Conservation (phyloP, 371 early-diverging fungal species). For the Cladochytrium tenue region DNA sequence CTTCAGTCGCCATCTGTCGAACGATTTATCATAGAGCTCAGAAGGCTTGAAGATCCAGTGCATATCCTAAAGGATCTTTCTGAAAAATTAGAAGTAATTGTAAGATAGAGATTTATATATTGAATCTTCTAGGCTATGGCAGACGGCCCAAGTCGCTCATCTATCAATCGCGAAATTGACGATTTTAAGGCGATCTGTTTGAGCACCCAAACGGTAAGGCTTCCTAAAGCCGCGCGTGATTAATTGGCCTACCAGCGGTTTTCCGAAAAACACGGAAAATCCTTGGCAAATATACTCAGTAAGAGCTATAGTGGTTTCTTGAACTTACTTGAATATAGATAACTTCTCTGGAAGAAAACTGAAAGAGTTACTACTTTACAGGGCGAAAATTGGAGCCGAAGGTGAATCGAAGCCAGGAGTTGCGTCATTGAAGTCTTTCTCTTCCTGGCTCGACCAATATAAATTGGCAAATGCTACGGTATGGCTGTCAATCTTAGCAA, state of each 20-base stretch:
- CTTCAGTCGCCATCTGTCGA: conserved; percentile 56
- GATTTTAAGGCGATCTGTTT: conserved; percentile 45
- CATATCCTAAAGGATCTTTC: conserved; percentile 66
- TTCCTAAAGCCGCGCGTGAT: too few relatives aligned
- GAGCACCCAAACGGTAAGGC: too few relatives aligned
- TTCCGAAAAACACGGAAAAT: conserved; percentile 49
- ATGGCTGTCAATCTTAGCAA: background rate
- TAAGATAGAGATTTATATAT: conserved; percentile 2
- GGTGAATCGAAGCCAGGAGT: conserved; percentile 23
- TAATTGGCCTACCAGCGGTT: conserved; percentile 33
- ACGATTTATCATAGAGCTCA: conserved; percentile 63
- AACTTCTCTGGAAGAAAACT: conserved; percentile 10
- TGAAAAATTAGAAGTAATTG: conserved; percentile 16
- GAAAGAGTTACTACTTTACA: conserved; percentile 22
- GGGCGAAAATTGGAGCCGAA: conserved; percentile 21
- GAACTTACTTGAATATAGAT: background rate
- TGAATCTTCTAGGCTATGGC: conserved; percentile 20
- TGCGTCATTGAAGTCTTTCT: conserved; percentile 58
- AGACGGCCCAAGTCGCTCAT: conserved; percentile 4
- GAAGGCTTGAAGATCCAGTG: conserved; percentile 68
- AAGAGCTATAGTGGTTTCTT: conserved; percentile 41
- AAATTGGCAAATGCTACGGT: conserved; percentile 40
- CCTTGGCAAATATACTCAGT: conserved; percentile 33
- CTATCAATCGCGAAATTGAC: conserved; percentile 23
- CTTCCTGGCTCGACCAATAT: conserved; percentile 67